Evolutionary conservation across 495 filamentous ascomycete species (phyloP).

Genomic region (Penicillium odoratum): DNA sequence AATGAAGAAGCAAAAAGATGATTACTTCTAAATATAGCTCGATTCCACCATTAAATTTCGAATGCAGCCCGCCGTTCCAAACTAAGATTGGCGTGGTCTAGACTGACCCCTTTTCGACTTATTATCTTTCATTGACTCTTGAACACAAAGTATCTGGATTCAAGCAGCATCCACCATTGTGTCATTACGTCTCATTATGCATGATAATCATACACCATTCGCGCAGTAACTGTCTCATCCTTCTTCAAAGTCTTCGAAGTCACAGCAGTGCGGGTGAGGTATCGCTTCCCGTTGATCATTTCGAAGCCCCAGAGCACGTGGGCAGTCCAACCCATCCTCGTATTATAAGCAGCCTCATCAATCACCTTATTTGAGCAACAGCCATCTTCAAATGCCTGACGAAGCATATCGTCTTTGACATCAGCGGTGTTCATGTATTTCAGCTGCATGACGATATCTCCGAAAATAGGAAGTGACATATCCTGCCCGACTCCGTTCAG

Average conservation of each 20-base stretch:
- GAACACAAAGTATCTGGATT: no score
- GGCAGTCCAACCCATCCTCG: slow-evolving; percentile 18
- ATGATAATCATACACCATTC: slow-evolving; percentile 18
- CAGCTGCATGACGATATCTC: slow-evolving; percentile 18
- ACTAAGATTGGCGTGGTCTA: no score
- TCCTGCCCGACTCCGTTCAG: slow-evolving; percentile 14
- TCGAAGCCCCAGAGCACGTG: slow-evolving; percentile 25
- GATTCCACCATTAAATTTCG: no score
- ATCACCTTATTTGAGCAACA: slow-evolving; percentile 14
- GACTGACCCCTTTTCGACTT: no score
- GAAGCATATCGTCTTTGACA: slow-evolving; percentile 13
- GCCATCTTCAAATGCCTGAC: slow-evolving; percentile 1
- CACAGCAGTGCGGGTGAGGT: slow-evolving; percentile 17
- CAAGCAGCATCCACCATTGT: no score
- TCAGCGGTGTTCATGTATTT: slow-evolving; percentile 7
- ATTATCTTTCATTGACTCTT: no score
- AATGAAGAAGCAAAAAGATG: no score
- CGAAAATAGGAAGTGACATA: slow-evolving; percentile 21
- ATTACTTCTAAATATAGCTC: no score
- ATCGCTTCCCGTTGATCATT: slow-evolving; percentile 13
- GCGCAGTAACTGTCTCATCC: slow-evolving; percentile 12
- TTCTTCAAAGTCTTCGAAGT: slow-evolving; percentile 11
- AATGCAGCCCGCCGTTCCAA: no score
- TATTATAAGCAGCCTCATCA: slow-evolving; percentile 20
- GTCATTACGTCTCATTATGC: neutral